Evolutionary conservation across 306 rosid species (phyloP), one percentile per base, ranked within the genome.

Genomic region (Cyamopsis tetragonoloba): DNA sequence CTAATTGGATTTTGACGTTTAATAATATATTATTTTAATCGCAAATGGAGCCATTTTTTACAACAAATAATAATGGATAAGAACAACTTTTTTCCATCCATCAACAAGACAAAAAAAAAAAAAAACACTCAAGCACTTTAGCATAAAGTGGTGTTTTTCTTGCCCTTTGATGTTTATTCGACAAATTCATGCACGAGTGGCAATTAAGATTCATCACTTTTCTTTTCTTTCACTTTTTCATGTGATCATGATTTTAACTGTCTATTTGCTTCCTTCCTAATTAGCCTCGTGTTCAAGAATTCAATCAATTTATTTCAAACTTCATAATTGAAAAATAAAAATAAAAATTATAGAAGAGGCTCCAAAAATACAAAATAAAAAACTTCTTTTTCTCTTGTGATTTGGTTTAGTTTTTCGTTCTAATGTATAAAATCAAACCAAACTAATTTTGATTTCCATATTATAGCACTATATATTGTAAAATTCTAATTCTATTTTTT

Each of bases 111-210:
- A 78, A 72, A 66, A 72, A 71, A 63, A 54, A 66, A 22, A 75
- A 78, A 78, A 78, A 72, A 66, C 66, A 60, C 57, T 2, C 15
- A 17, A 31, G 78, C 82, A 66, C 78, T 78, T 59, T 72, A 59
- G 38, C 48, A 60, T 66, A 78, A 72, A 72, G 79, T 32, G 0
- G 31, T 72, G 79, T 72, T 66, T 41, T n/a, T n/a, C n/a, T n/a
- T n/a, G 50, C 60, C 65, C 18, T 66, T 66, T 49, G 75, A 72
- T 43, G 64, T 65, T 50, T 66, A 72, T 41, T 78, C 62, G 75
- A 72, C 79, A 75, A 77, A 82, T 85, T 85, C 87, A 82, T 85
- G 85, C 83, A 82, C 79, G 83, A 74, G 54, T 67, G 79, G 68
- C 66, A 54, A 58, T n/a, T n/a, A 78, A 74, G 70, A 62, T 79